phyloP scores from a whole-genome alignment of 2,329 filamentous ascomycete genomes.

The Aspergillus sp. region DNA sequence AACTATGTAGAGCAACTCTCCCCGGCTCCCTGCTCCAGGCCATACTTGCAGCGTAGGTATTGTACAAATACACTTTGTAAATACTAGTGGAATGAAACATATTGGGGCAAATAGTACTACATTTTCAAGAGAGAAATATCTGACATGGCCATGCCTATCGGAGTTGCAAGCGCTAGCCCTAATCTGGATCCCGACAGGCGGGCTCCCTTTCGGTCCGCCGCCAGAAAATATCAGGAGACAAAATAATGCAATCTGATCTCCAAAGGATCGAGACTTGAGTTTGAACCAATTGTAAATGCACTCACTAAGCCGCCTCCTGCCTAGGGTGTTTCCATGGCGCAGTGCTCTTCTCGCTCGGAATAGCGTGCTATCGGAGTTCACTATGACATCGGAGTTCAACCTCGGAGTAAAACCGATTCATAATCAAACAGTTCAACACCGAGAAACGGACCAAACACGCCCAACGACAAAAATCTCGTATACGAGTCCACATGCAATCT shows the following conservation, averaged over 20 bases:
- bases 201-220: not conserved
- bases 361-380: not conserved
- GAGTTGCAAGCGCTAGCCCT: not conserved
- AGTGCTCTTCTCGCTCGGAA: not conserved
- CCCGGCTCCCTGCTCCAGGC: not conserved
- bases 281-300: not conserved
- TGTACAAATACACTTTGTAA: not conserved
- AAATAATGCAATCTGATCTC: too few relatives aligned
- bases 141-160: not conserved
- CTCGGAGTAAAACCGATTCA: not conserved
- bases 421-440: not conserved
- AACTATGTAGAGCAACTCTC: not conserved
- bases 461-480: not conserved
- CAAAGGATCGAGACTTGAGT: not conserved
- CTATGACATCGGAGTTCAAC: not conserved
- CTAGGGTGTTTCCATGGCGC: not conserved
- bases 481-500: not conserved
- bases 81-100: not conserved
- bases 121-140: too few relatives aligned
- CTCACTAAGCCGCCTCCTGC: not conserved
- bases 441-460: not conserved
- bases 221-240: not conserved
- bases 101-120: too few relatives aligned
- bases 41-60: too few relatives aligned
- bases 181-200: not conserved